Base-by-base conservation (phyloP, 2,329 filamentous ascomycete species). In the Diaporthe amygdali region DNA sequence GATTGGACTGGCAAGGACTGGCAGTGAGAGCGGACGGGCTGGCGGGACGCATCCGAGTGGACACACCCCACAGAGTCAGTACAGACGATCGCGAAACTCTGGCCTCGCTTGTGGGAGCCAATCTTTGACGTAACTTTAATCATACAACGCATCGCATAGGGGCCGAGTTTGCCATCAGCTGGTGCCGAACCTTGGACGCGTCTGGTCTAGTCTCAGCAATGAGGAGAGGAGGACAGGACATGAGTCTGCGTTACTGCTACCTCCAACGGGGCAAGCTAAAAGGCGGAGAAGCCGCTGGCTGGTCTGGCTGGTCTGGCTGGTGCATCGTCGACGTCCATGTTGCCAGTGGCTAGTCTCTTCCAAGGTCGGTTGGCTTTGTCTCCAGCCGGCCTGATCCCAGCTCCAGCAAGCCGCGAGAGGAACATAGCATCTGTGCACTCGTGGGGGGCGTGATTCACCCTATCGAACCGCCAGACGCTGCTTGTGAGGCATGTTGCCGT, bases 41-140 rank as follows among this genome's bases (percentile, higher is more conserved):
- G n/a, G 37, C 27, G 51, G 66, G 34, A 56, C 34, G 51, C 51
- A 22, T 54, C 66, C 66, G 66, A 68, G 49, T 68, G 51, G 66
- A 9, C n/a, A 55, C 59, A 54, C 51, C 66, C 37, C 39, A 54
- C 39, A 68, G 49, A 68, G 47, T 34, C 66, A 55, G 27, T 49
- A 47, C 37, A 37, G 51, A 46, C 37, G 27, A 68, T 68, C 51
- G 37, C 49, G 49, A 68, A 64, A 49, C 44, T 32, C 59, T 37
- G 59, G 59, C 3, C 41, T 64, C 66, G 25, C 34, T 44, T 46
- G 49, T 55, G 37, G 39, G 34, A 54, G 51, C 66, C 49, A 55
- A 44, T 54, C 66, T 46, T 51, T 69, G 67, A 63, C 55, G 54
- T 69, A 54, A 63, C 44, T 64, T 51, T 69, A 44, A 69, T 64